These are phyloP conservation scores for Tuber calosporum DNA, from an alignment of 495 filamentous ascomycete species.

Conservation along the genomic window DNA sequence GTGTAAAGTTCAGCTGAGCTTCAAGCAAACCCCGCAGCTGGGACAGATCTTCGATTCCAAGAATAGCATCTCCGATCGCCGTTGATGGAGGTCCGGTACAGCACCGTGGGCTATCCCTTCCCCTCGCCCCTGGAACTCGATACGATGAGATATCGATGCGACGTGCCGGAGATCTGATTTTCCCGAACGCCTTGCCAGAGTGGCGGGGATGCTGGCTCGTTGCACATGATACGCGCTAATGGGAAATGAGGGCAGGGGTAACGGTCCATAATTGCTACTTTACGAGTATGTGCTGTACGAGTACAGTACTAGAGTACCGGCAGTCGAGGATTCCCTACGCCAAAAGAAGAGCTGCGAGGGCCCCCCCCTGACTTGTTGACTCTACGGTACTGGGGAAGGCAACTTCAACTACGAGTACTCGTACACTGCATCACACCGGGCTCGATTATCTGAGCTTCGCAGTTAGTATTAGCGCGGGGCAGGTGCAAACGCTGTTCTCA, in stretches of 20 bases:
- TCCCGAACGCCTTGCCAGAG: not conserved
- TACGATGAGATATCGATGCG: conserved; percentile 1
- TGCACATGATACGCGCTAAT: not conserved
- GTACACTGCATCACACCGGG: too few relatives aligned
- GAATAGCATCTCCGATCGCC: not conserved
- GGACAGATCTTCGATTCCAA: not conserved
- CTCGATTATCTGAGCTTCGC: too few relatives aligned
- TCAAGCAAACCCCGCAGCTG: not conserved
- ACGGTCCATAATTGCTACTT: not conserved
- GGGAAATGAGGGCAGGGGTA: not conserved
- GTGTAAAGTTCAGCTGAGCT: not conserved
- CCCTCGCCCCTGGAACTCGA: not conserved
- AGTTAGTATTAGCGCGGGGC: too few relatives aligned
- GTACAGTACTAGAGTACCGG: not conserved
- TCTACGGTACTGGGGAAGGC: not conserved
- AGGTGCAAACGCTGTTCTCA: not conserved
- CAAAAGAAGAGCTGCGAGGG: too few relatives aligned
- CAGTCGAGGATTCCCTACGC: too few relatives aligned
- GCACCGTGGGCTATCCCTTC: too few relatives aligned
- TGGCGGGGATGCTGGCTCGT: not conserved
- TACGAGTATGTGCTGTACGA: too few relatives aligned
- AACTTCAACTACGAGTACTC: not conserved
- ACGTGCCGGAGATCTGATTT: not conserved
- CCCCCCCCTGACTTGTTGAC: too few relatives aligned
- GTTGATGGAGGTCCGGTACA: too few relatives aligned